These are phyloP conservation scores for Sphagnurus paluster DNA, from an alignment of 1,284 basidiomycete genomes.

Conservation along the genomic window DNA sequence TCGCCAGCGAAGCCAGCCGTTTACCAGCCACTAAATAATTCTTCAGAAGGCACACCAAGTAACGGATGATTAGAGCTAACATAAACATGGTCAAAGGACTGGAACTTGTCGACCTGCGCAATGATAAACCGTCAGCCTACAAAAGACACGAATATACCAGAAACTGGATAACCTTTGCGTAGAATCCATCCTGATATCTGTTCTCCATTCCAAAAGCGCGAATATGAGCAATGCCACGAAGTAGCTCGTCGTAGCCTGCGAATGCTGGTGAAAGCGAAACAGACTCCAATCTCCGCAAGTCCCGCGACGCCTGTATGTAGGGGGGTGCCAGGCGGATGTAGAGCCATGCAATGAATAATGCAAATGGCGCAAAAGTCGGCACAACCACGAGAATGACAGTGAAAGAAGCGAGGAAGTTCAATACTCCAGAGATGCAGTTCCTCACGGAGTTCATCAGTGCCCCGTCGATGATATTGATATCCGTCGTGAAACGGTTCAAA, in stretches of 20 bases:
- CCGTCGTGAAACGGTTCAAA: slow-evolving; percentile 79
- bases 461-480: slow-evolving; percentile 73
- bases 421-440: slow-evolving; percentile 52
- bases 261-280: slow-evolving; percentile 69
- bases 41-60: slow-evolving; percentile 10
- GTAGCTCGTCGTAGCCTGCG: slow-evolving; percentile 77
- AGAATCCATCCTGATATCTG: slow-evolving; percentile 73
- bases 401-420: slow-evolving; percentile 68
- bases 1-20: slow-evolving; percentile 69
- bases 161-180: slow-evolving; percentile 40
- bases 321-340: slow-evolving; percentile 72
- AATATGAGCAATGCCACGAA: slow-evolving; percentile 76
- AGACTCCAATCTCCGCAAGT: slow-evolving; percentile 72
- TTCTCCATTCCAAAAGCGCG: slow-evolving; percentile 82
- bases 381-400: slow-evolving; percentile 64
- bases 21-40: slow-evolving; percentile 57
- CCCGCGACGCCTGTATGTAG: slow-evolving; percentile 70
- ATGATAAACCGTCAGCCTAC: not conserved
- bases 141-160: too few species aligned
- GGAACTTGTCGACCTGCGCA: slow-evolving; percentile 76
- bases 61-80: slow-evolving; percentile 36
- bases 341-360: slow-evolving; percentile 67
- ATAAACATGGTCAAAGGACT: slow-evolving; percentile 71
- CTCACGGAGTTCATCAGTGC: slow-evolving; percentile 60
- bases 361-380: slow-evolving; percentile 71